Evolutionary conservation across 495 filamentous ascomycete genomes (phyloP).

Genomic region (Aspergillus wentii): DNA sequence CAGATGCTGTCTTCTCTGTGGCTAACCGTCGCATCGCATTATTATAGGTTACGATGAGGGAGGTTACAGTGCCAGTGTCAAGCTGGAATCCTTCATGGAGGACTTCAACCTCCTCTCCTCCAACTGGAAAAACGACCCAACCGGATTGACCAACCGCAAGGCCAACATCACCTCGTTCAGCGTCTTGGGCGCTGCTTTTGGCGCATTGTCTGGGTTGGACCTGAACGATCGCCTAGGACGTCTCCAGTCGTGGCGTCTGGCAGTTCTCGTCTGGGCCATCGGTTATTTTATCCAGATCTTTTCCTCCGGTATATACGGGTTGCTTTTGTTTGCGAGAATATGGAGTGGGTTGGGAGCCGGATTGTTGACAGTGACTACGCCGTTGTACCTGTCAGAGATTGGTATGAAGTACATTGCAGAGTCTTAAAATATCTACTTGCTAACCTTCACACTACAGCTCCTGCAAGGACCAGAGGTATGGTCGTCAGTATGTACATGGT

Average conservation of each 20-base stretch:
- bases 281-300: slow-evolving; percentile 41
- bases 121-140: slow-evolving; percentile 29
- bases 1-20: neutral
- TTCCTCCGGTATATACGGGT: slow-evolving; percentile 38
- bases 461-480: slow-evolving; percentile 41
- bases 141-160: slow-evolving; percentile 34
- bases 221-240: slow-evolving; percentile 40
- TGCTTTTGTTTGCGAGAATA: slow-evolving; percentile 40
- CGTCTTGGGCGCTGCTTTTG: slow-evolving; percentile 38
- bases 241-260: slow-evolving; percentile 33
- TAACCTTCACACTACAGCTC: slow-evolving; percentile 22
- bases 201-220: slow-evolving; percentile 31
- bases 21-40: slow-evolving; percentile 6
- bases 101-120: slow-evolving; percentile 35
- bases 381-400: slow-evolving; percentile 49
- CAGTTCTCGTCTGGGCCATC: slow-evolving; percentile 33
- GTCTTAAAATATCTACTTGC: neutral
- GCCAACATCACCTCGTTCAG: slow-evolving; percentile 46
- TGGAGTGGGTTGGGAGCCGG: slow-evolving; percentile 45
- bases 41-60: slow-evolving; percentile 44
- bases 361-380: slow-evolving; percentile 42
- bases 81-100: slow-evolving; percentile 32
- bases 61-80: slow-evolving; percentile 40
- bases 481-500: slow-evolving; percentile 48
- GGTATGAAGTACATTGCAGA: slow-evolving; percentile 8